Evolutionary conservation across 208 protist genomes (phyloP).

Genomic region (Wallacemonas sp.): DNA sequence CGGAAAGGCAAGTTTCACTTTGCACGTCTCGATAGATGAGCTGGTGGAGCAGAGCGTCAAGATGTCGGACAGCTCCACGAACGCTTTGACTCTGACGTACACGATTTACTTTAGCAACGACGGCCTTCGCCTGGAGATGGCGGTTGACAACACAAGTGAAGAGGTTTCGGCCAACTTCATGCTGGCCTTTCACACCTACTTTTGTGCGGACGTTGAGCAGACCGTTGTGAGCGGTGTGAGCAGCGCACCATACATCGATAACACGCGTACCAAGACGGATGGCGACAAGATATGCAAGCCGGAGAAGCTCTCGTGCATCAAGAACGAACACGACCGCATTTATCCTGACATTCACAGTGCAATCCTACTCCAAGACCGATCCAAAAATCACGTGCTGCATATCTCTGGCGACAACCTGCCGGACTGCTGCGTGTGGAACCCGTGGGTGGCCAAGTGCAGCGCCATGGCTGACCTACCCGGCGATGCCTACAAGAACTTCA

Average conservation of each 20-base stretch:
- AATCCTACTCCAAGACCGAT: conserved; percentile 45
- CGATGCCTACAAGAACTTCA: conserved; percentile 80
- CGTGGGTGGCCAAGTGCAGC: conserved; percentile 65
- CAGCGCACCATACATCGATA: conserved; percentile 67
- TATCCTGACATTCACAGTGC: conserved; percentile 57
- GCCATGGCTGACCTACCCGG: conserved; percentile 70
- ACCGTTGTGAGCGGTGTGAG: conserved; percentile 75
- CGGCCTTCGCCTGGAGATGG: conserved; percentile 60
- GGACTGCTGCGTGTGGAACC: conserved; percentile 90
- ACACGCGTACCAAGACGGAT: conserved; percentile 29
- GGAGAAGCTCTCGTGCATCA: conserved; percentile 33
- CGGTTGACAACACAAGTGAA: conserved; percentile 57
- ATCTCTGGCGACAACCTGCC: conserved; percentile 54
- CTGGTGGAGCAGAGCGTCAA: conserved; percentile 22
- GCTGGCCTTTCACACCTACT: conserved; percentile 91
- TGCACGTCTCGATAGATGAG: conserved; percentile 26
- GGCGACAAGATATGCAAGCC: conserved; percentile 30
- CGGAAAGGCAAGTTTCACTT: conserved; percentile 39
- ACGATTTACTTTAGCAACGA: conserved; percentile 74
- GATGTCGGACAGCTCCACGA: conserved; percentile 25
- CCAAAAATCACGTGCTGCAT: conserved; percentile 31
- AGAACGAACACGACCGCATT: conserved; percentile 77
- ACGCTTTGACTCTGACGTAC: conserved; percentile 41
- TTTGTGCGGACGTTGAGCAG: conserved; percentile 48
- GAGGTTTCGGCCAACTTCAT: conserved; percentile 48